Percentiles rank a stretch among this genome's conserved stretches.
Evolutionary conservation across 805 yeast species (phyloP).

Genomic region (Starmerella geochares): DNA sequence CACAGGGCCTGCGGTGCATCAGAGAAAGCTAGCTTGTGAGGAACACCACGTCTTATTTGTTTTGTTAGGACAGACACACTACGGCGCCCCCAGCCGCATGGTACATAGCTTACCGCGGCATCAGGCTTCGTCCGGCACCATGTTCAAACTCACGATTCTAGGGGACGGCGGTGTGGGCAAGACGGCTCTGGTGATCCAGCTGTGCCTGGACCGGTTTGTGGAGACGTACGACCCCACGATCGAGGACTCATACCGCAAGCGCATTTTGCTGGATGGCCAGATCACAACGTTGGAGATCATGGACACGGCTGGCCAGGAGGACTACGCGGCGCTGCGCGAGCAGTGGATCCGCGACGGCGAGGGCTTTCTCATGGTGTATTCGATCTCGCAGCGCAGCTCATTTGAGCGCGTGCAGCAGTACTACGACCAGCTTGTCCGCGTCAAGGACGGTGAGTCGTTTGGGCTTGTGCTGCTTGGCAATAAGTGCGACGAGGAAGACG

Average conservation of each 20-base stretch:
- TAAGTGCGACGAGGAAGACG: slow-evolving; percentile 66
- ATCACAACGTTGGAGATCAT: slow-evolving; percentile 74
- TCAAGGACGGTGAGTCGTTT: slow-evolving; percentile 43
- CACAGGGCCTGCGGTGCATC: slow-evolving; percentile 5
- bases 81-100: slow-evolving; percentile 4
- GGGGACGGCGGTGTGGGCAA: slow-evolving; percentile 99
- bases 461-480: slow-evolving; percentile 91
- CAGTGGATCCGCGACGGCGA: slow-evolving; percentile 95
- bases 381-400: slow-evolving; percentile 73
- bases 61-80: neutral
- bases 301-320: slow-evolving; percentile 99
- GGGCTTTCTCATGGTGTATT: slow-evolving; percentile 81
- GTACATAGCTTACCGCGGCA: neutral
- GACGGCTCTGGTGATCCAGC: slow-evolving; percentile 86
- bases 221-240: slow-evolving; percentile 98
- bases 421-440: slow-evolving; percentile 67
- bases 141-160: slow-evolving; percentile 81
- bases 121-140: slow-evolving; percentile 17
- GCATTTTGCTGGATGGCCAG: slow-evolving; percentile 71
- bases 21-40: neutral
- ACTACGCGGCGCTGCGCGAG: slow-evolving; percentile 82
- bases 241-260: slow-evolving; percentile 65
- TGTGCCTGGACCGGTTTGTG: slow-evolving; percentile 75
- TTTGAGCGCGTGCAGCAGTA: slow-evolving; percentile 77
- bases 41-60: neutral